Evolutionary conservation across 352 stramenopile species (phyloP).

Genomic region (Phytophthora fragariae): DNA sequence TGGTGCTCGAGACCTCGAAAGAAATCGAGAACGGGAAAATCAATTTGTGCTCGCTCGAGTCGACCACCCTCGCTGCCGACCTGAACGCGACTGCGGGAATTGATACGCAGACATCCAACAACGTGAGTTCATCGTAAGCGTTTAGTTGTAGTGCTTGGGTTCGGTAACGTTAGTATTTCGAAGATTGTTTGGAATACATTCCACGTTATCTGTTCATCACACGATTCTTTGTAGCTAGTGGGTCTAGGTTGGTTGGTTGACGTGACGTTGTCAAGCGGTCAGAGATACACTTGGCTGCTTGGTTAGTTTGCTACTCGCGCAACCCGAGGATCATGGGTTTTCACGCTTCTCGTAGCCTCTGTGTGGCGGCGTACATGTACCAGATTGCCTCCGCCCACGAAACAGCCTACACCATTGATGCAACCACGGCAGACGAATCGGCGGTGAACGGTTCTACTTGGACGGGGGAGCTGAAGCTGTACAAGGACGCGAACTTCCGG

Average conservation of each 20-base stretch:
- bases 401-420: background rate
- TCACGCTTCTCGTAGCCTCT: background rate
- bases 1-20: constrained; percentile 24
- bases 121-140: background rate
- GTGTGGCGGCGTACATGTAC: background rate
- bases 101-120: background rate
- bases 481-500: background rate
- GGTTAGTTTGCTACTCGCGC: background rate
- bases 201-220: too few species aligned
- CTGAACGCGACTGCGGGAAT: background rate
- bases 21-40: constrained; percentile 15
- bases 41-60: constrained; percentile 11
- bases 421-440: background rate
- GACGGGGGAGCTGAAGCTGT: background rate
- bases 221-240: too few species aligned
- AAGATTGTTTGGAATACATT: too few species aligned
- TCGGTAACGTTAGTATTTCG: too few species aligned
- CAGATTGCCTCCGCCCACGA: background rate
- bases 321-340: background rate
- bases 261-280: too few species aligned
- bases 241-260: too few species aligned
- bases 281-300: too few species aligned
- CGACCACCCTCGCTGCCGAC: background rate
- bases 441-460: background rate
- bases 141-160: background rate